Percentiles rank a stretch among this genome's conserved stretches.
Conservation (phyloP, 345 rosid genomes). For the Pugionium cornutum region DNA sequence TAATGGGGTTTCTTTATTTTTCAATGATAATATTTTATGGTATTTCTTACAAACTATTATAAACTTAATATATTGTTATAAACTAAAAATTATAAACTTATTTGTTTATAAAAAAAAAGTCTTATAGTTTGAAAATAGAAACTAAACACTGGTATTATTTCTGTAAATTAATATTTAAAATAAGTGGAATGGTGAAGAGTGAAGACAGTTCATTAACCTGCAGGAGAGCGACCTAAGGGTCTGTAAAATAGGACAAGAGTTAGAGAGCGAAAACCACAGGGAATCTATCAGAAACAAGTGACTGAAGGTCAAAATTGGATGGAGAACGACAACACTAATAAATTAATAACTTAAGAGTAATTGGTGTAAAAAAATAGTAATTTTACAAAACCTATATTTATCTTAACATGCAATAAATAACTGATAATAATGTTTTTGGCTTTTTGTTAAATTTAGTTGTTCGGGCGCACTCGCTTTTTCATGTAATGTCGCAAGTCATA, state of each 20-base stretch:
- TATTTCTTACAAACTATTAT: too few species aligned
- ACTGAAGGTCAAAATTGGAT: constrained; percentile 17
- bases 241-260: constrained; percentile 22
- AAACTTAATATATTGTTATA: too few species aligned
- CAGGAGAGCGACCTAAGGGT: constrained; percentile 13
- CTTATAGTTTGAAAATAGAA: too few species aligned
- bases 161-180: neutral
- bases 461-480: constrained; percentile 13
- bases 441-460: neutral
- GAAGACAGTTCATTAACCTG: constrained; percentile 26
- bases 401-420: neutral
- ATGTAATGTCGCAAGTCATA: constrained; percentile 20
- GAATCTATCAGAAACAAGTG: constrained; percentile 33
- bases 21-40: too few species aligned
- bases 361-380: too few species aligned
- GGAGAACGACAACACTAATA: constrained; percentile 12
- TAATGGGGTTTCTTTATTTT: too few species aligned
- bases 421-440: constrained; percentile 9
- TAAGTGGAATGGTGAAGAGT: neutral
- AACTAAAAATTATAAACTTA: too few species aligned
- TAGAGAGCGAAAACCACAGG: constrained; percentile 6
- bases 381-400: neutral
- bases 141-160: too few species aligned
- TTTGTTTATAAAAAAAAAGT: too few species aligned
- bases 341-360: neutral